Percentiles rank a stretch among this genome's conserved stretches.
These are phyloP conservation scores for Microstegium vimineum DNA, from an alignment of 176 grass and related monocot genomes.

Conservation along the genomic window DNA sequence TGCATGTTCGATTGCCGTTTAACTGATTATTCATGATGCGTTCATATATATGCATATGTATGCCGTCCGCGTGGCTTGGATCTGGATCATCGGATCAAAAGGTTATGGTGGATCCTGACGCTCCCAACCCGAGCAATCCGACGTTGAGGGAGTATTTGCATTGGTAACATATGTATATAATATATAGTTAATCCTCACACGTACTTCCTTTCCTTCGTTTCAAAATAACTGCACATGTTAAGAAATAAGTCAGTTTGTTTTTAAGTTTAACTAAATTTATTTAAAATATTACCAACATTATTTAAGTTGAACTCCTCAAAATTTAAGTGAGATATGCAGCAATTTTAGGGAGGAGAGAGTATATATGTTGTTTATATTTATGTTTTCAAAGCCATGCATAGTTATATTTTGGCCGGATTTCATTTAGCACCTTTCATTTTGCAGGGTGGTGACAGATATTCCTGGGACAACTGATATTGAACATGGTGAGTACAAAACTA, in stretches of 20 bases:
- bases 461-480: conserved; percentile 47
- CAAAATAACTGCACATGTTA: no score
- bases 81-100: background rate
- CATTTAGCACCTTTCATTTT: background rate
- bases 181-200: no score
- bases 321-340: no score
- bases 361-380: background rate
- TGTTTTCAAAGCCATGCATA: background rate
- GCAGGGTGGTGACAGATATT: conserved; percentile 69
- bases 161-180: conserved; percentile 37
- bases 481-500: conserved; percentile 34
- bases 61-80: no score
- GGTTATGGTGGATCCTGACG: conserved; percentile 75
- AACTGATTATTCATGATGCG: background rate
- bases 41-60: no score
- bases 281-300: no score
- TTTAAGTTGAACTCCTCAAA: no score
- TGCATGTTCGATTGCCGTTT: background rate
- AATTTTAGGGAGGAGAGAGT: no score
- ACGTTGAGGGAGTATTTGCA: conserved; percentile 63
- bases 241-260: no score
- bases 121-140: conserved; percentile 63
- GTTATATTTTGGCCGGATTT: background rate
- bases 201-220: no score
- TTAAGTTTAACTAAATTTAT: no score